Percentiles rank a stretch among this genome's conserved stretches.
phyloP scores from a whole-genome alignment of 202 grass and related monocot genomes.

The Hordeum pubiflorum region DNA sequence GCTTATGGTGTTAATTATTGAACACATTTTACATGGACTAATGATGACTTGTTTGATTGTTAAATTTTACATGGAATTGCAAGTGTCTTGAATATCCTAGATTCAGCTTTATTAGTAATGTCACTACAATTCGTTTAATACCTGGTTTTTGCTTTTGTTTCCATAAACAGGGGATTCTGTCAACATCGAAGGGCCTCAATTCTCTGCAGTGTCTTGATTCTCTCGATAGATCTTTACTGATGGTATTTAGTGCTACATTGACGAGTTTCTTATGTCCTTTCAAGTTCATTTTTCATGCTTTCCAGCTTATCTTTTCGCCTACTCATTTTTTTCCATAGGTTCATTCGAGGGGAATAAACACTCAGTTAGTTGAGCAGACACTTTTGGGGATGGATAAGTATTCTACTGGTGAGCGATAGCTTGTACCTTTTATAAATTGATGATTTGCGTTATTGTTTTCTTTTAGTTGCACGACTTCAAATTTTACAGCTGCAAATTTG shows the following conservation, averaged over 20 bases:
- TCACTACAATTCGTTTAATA: constrained; percentile 3
- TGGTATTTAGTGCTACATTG: constrained; percentile 35
- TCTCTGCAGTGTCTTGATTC: constrained; percentile 56
- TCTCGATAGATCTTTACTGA: constrained; percentile 67
- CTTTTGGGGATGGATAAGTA: constrained; percentile 51
- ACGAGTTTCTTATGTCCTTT: constrained; percentile 7
- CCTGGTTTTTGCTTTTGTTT: background rate
- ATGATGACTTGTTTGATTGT: background rate
- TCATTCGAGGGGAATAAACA: constrained; percentile 77
- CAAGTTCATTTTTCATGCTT: constrained; percentile 1
- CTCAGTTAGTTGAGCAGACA: constrained; percentile 61
- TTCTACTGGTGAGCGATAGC: constrained; percentile 43
- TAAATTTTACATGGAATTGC: background rate
- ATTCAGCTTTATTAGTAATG: background rate
- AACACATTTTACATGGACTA: background rate
- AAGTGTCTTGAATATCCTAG: constrained; percentile 8
- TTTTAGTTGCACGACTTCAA: background rate
- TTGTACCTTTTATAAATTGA: background rate
- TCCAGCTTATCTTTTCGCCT: constrained; percentile 18
- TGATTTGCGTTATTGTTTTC: background rate
- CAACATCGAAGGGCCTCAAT: constrained; percentile 67
- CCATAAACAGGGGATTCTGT: constrained; percentile 74
- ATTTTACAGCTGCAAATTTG: constrained; percentile 1
- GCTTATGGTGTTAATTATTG: constrained; percentile 15
- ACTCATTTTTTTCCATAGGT: constrained; percentile 47